A percentile compares a stretch with the other conserved stretches of the same genome.
phyloP scores from a whole-genome alignment of 75 land plant genomes.

The Pinus albicaulis region DNA sequence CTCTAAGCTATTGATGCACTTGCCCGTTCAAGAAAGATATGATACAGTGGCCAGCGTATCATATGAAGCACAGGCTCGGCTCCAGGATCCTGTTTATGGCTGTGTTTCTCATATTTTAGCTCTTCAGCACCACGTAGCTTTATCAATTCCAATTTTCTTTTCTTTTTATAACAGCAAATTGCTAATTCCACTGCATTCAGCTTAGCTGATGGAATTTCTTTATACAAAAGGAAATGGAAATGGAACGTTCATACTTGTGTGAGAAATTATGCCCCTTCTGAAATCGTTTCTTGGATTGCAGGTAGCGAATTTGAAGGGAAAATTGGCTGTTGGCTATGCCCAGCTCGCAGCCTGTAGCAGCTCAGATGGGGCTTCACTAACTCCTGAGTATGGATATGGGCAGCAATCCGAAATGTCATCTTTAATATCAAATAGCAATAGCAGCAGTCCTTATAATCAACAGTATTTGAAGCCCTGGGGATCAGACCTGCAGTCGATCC shows the following conservation, averaged over 20 bases:
- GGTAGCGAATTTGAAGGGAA: slow-evolving; percentile 1
- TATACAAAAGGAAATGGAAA: no score
- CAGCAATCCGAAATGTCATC: no score
- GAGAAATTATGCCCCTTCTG: neutral
- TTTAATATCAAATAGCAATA: no score
- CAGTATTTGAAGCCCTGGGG: neutral
- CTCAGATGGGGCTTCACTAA: no score
- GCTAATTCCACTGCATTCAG: no score
- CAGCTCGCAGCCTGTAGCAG: neutral
- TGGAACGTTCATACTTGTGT: neutral
- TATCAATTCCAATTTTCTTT: neutral
- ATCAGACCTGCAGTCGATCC: neutral
- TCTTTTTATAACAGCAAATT: neutral
- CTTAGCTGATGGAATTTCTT: no score
- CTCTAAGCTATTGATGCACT: slow-evolving; percentile 68
- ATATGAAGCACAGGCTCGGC: slow-evolving; percentile 93
- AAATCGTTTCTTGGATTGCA: neutral
- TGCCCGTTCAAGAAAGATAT: slow-evolving; percentile 74
- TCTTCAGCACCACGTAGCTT: slow-evolving; percentile 88
- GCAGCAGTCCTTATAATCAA: no score
- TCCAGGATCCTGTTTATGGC: slow-evolving; percentile 92
- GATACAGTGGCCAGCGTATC: slow-evolving; percentile 92
- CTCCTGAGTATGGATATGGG: no score
- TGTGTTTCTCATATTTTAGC: slow-evolving; percentile 84
- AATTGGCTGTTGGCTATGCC: neutral